Percentiles rank a stretch among this genome's conserved stretches.
Conservation (phyloP, 2,329 filamentous ascomycete species). For the Juglanconis juglandina region DNA sequence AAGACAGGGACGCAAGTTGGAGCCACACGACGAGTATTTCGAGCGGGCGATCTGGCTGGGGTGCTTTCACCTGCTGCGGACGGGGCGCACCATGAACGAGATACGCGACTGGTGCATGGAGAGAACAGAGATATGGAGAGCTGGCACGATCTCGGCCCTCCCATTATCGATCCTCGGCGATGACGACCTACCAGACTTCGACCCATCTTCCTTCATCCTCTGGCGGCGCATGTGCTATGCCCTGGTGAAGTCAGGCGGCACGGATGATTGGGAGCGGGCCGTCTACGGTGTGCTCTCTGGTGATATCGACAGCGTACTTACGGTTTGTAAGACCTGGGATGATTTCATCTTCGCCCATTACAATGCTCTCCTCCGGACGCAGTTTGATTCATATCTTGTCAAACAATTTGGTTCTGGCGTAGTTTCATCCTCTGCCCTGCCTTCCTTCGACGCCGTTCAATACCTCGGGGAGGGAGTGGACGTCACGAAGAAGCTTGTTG, state of each 20-base stretch:
- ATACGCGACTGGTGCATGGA: slow-evolving; percentile 85
- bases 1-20: slow-evolving; percentile 71
- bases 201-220: slow-evolving; percentile 51
- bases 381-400: slow-evolving; percentile 71
- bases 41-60: slow-evolving; percentile 89
- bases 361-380: slow-evolving; percentile 76
- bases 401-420: slow-evolving; percentile 51
- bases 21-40: slow-evolving; percentile 81
- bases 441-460: slow-evolving; percentile 62
- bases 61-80: slow-evolving; percentile 88
- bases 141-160: slow-evolving; percentile 73
- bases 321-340: slow-evolving; percentile 76
- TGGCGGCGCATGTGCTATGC: slow-evolving; percentile 78
- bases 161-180: slow-evolving; percentile 53
- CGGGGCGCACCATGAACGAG: slow-evolving; percentile 70
- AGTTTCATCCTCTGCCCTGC: slow-evolving; percentile 53
- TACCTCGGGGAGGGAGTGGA: slow-evolving; percentile 54
- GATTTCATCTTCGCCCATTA: slow-evolving; percentile 85
- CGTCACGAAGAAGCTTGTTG: slow-evolving; percentile 57
- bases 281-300: slow-evolving; percentile 90
- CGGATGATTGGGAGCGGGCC: slow-evolving; percentile 77
- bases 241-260: slow-evolving; percentile 64
- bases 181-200: slow-evolving; percentile 37
- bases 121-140: slow-evolving; percentile 84
- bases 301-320: slow-evolving; percentile 72